phyloP scores from a whole-genome alignment of 2,329 filamentous ascomycete species.

The Neofusicoccum sp. region DNA sequence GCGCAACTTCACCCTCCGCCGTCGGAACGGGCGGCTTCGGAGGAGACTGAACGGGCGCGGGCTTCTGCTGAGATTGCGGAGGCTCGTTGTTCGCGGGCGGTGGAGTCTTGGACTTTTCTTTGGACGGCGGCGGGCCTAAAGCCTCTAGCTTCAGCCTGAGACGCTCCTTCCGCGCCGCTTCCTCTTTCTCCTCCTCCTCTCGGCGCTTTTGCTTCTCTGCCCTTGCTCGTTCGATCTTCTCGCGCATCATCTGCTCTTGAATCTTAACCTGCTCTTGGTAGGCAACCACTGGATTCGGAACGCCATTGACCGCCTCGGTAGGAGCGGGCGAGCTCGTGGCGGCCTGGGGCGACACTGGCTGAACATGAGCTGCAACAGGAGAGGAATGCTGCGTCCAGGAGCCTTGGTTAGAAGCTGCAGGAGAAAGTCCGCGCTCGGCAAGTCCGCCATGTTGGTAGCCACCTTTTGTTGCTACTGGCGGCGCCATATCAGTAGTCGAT shows the following conservation, averaged over 20 bases:
- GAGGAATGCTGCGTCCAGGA: conserved; percentile 29
- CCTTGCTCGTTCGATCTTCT: conserved; percentile 66
- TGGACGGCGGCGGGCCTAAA: conserved; percentile 58
- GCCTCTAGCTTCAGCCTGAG: conserved; percentile 71
- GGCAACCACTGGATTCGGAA: conserved; percentile 40
- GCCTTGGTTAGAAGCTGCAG: conserved; percentile 20
- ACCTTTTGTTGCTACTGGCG: background rate
- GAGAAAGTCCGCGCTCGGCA: conserved; percentile 15
- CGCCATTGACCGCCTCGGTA: conserved; percentile 30
- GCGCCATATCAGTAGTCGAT: conserved; percentile 9
- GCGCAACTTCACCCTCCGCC: conserved; percentile 56
- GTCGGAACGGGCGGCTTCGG: conserved; percentile 59
- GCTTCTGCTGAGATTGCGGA: conserved; percentile 36
- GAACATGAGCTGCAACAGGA: conserved; percentile 31
- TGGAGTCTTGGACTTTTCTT: conserved; percentile 20
- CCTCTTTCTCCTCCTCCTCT: conserved; percentile 66
- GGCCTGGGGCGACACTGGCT: conserved; percentile 36
- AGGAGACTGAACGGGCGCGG: conserved; percentile 34
- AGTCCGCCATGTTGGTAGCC: background rate
- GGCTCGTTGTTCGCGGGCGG: background rate
- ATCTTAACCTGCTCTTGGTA: conserved; percentile 63
- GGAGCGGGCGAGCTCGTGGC: conserved; percentile 29
- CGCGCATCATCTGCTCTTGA: conserved; percentile 67
- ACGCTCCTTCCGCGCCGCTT: conserved; percentile 68
- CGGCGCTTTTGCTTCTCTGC: conserved; percentile 64